Percentiles rank a stretch among this genome's conserved stretches.
Evolutionary conservation across 2,329 filamentous ascomycete species (phyloP).

Genomic region (Stemphylium vesicarium): DNA sequence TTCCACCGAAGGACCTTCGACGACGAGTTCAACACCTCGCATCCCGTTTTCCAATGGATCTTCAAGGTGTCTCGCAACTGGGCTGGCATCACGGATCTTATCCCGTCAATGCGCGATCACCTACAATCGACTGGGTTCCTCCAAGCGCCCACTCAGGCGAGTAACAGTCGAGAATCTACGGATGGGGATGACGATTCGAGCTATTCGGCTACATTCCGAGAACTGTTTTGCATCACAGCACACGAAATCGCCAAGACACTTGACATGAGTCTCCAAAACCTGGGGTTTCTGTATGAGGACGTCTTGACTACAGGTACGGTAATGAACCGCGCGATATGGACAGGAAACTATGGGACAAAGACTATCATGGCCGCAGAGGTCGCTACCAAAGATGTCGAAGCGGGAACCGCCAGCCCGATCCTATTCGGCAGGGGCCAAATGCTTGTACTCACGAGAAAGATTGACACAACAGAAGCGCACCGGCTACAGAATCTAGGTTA

Average conservation of each 20-base stretch:
- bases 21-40: conserved; percentile 76
- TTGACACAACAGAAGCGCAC: conserved; percentile 65
- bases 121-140: conserved; percentile 60
- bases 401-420: conserved; percentile 41
- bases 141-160: conserved; percentile 23
- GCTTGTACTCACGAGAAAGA: conserved; percentile 76
- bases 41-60: conserved; percentile 87
- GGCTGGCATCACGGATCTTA: conserved; percentile 69
- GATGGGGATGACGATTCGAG: conserved; percentile 64
- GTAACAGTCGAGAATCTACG: conserved; percentile 27
- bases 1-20: conserved; percentile 60
- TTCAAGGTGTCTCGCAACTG: conserved; percentile 82
- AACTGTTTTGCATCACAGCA: conserved; percentile 82
- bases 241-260: conserved; percentile 73
- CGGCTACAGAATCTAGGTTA: conserved; percentile 74
- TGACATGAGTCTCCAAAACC: conserved; percentile 65
- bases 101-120: conserved; percentile 75
- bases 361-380: conserved; percentile 35
- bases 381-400: conserved; percentile 48
- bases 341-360: conserved; percentile 24
- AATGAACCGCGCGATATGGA: conserved; percentile 67
- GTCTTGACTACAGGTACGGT: conserved; percentile 69
- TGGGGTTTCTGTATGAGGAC: conserved; percentile 77
- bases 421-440: conserved; percentile 74
- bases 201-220: conserved; percentile 79